Conservation (phyloP, 768 basidiomycete genomes). For the Tephrocybe sp. region DNA sequence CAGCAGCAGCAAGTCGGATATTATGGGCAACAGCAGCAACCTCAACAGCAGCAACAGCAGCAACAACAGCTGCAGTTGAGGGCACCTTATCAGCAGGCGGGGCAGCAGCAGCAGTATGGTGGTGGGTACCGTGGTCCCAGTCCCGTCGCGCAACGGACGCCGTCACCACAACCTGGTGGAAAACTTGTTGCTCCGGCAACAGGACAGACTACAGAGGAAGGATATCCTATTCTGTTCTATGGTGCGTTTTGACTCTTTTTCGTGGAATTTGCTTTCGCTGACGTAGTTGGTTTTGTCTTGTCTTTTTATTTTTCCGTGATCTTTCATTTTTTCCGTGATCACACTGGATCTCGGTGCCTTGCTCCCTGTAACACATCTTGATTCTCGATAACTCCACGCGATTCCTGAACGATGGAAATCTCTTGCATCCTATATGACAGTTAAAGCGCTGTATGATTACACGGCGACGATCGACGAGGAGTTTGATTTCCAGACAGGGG, state of each 20-base stretch:
- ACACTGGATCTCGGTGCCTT: too few relatives aligned
- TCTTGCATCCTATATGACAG: conserved; percentile 30
- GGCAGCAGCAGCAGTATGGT: conserved; percentile 28
- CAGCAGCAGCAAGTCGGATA: conserved; percentile 12
- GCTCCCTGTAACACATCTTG: background rate
- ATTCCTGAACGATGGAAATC: too few relatives aligned
- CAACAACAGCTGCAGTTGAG: conserved; percentile 24
- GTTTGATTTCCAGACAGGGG: conserved; percentile 93
- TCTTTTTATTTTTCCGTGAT: background rate
- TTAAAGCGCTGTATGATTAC: conserved; percentile 90
- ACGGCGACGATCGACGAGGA: conserved; percentile 84
- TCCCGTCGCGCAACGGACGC: conserved; percentile 42
- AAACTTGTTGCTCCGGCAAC: conserved; percentile 47
- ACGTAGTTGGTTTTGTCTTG: background rate
- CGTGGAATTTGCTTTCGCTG: background rate
- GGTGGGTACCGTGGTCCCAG: conserved; percentile 40
- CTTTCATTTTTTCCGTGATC: background rate
- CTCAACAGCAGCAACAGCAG: conserved; percentile 21
- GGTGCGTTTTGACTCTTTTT: conserved; percentile 46
- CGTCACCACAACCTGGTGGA: conserved; percentile 42
- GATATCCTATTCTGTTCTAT: conserved; percentile 81
- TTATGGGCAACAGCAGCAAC: conserved; percentile 23
- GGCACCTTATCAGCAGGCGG: conserved; percentile 30
- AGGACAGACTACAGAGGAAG: conserved; percentile 79
- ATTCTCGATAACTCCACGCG: too few relatives aligned